These are phyloP conservation scores for Picochlorum sp. DNA, from an alignment of 139 green algal genomes.

Conservation along the genomic window DNA sequence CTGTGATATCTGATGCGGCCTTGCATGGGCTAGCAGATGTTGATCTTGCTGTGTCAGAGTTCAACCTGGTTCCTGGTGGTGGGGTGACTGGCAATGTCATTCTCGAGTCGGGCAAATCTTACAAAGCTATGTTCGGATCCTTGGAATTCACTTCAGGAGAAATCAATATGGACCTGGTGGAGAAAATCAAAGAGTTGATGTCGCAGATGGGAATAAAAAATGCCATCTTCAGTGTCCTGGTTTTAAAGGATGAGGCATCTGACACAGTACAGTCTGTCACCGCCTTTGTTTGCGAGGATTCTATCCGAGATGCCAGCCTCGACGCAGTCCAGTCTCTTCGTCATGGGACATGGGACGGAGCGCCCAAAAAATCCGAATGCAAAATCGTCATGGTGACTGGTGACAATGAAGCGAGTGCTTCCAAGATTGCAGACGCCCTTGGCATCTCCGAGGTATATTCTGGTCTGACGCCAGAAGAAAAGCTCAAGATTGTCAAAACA, in stretches of 20 bases:
- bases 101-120: neutral
- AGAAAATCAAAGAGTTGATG: neutral
- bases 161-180: neutral
- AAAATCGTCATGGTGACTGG: slow-evolving; percentile 52
- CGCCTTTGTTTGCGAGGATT: slow-evolving; percentile 60
- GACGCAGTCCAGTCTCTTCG: slow-evolving; percentile 45
- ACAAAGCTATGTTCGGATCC: neutral
- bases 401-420: slow-evolving; percentile 54
- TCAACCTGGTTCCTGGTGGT: slow-evolving; percentile 31
- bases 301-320: slow-evolving; percentile 37
- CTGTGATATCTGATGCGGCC: slow-evolving; percentile 16
- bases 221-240: slow-evolving; percentile 13
- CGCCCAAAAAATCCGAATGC: neutral
- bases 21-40: neutral
- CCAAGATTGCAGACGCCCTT: slow-evolving; percentile 41
- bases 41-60: slow-evolving; percentile 21
- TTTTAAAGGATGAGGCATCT: slow-evolving; percentile 4
- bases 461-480: slow-evolving; percentile 65
- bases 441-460: slow-evolving; percentile 48
- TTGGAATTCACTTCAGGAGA: slow-evolving; percentile 2
- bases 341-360: slow-evolving; percentile 17
- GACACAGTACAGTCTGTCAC: slow-evolving; percentile 28
- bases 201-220: slow-evolving; percentile 7
- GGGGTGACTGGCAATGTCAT: slow-evolving; percentile 20
- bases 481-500: slow-evolving; percentile 41